phyloP scores from a whole-genome alignment of 306 rosid genomes.

The Vigna mungo region DNA sequence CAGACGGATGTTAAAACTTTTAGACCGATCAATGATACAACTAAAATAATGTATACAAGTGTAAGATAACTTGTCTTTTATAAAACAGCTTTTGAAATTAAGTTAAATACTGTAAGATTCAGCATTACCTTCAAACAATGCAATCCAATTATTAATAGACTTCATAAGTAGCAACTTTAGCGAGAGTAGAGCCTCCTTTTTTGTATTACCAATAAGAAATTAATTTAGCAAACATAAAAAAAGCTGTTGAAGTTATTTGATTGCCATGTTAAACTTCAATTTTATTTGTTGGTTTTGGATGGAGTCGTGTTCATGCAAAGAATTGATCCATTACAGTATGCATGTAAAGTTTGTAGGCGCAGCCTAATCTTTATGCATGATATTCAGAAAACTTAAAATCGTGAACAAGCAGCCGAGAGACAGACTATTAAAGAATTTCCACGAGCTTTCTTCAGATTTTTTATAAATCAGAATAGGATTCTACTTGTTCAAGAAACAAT shows the following conservation, averaged over 20 bases:
- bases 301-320: background rate
- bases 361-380: background rate
- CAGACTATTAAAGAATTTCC: background rate
- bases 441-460: background rate
- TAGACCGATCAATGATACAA: too few species aligned
- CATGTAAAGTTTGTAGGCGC: conserved; percentile 11
- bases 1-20: too few species aligned
- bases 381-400: background rate
- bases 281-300: background rate
- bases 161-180: background rate
- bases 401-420: background rate
- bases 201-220: background rate
- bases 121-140: background rate
- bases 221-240: background rate
- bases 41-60: too few species aligned
- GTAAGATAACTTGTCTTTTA: too few species aligned
- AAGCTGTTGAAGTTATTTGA: background rate
- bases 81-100: too few species aligned
- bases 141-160: background rate
- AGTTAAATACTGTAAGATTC: too few species aligned
- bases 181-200: background rate
- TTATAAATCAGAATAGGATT: background rate
- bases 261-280: background rate
- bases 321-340: conserved; percentile 1
- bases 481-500: background rate